Percentiles rank a stretch among this genome's conserved stretches.
Conservation (phyloP, 2,329 filamentous ascomycete genomes). For the Coniosporium tulheliwenetii region DNA sequence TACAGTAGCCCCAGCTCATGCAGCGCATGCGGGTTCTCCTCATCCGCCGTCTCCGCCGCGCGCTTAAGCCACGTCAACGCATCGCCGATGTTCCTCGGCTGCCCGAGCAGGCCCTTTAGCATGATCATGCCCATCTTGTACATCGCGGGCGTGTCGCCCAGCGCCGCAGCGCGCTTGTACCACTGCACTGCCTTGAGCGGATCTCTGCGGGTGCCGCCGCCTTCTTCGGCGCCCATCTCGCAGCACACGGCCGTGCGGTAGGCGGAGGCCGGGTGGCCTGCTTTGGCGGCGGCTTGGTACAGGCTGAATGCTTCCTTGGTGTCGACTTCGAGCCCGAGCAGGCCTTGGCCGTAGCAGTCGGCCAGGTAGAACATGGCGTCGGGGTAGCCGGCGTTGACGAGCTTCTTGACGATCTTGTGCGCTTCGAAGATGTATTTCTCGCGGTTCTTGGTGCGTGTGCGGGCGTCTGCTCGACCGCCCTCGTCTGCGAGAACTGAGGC, state of each 20-base stretch:
- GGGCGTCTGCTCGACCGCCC: slow-evolving; percentile 53
- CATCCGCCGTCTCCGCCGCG: slow-evolving; percentile 74
- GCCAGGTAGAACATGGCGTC: slow-evolving; percentile 92
- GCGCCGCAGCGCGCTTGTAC: slow-evolving; percentile 84
- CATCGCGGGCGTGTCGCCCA: slow-evolving; percentile 89
- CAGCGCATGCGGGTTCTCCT: slow-evolving; percentile 84
- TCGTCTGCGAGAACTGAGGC: slow-evolving; percentile 65
- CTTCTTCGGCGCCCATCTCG: slow-evolving; percentile 87
- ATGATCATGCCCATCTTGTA: slow-evolving; percentile 97
- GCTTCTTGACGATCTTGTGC: slow-evolving; percentile 81
- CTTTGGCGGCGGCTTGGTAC: slow-evolving; percentile 87
- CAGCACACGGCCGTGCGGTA: slow-evolving; percentile 96
- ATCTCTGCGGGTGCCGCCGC: slow-evolving; percentile 81
- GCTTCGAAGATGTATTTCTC: slow-evolving; percentile 78
- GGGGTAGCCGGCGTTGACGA: slow-evolving; percentile 54
- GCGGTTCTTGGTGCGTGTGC: slow-evolving; percentile 45
- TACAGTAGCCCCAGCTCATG: slow-evolving; percentile 65
- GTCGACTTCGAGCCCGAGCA: slow-evolving; percentile 64
- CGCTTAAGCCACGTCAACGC: slow-evolving; percentile 86
- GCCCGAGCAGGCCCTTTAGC: slow-evolving; percentile 84
- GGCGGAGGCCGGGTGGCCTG: slow-evolving; percentile 70
- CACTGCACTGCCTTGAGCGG: slow-evolving; percentile 91
- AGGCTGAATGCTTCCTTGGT: slow-evolving; percentile 84
- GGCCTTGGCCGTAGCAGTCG: slow-evolving; percentile 72
- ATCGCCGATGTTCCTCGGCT: slow-evolving; percentile 67